Percentiles rank a stretch among this genome's conserved stretches.
phyloP scores from a whole-genome alignment of 1,284 basidiomycete genomes.

The Lentinula novae-zelandiae region DNA sequence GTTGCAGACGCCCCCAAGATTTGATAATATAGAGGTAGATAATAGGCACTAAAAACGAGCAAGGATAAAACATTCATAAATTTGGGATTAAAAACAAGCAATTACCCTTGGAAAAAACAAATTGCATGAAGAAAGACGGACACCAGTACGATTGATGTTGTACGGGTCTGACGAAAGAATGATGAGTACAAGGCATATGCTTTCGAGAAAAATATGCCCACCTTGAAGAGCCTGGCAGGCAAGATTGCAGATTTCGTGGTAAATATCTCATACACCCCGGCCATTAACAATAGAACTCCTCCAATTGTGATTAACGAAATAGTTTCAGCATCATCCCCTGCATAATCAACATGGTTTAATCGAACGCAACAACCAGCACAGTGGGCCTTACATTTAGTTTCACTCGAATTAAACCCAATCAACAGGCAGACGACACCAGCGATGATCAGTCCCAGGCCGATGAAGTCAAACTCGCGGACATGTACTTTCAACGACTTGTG shows the following conservation, averaged over 20 bases:
- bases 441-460: conserved; percentile 72
- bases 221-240: conserved; percentile 76
- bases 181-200: neutral
- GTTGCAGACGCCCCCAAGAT: conserved; percentile 75
- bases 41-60: conserved; percentile 48
- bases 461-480: conserved; percentile 69
- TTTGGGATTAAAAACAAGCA: no score
- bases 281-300: conserved; percentile 48
- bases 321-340: conserved; percentile 46
- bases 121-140: conserved; percentile 65
- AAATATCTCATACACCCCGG: conserved; percentile 61
- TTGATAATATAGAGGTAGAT: conserved; percentile 79
- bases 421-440: conserved; percentile 72
- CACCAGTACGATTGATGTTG: conserved; percentile 64
- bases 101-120: conserved; percentile 55
- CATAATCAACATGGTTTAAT: neutral
- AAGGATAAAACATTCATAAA: conserved; percentile 2
- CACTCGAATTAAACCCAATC: conserved; percentile 79
- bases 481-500: conserved; percentile 57
- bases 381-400: conserved; percentile 51
- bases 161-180: conserved; percentile 53
- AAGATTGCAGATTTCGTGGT: conserved; percentile 80
- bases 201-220: conserved; percentile 21
- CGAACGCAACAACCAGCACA: neutral
- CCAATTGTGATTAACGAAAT: conserved; percentile 78